phyloP scores from a whole-genome alignment of 805 yeast species.

The Wickerhamomyces alni region DNA sequence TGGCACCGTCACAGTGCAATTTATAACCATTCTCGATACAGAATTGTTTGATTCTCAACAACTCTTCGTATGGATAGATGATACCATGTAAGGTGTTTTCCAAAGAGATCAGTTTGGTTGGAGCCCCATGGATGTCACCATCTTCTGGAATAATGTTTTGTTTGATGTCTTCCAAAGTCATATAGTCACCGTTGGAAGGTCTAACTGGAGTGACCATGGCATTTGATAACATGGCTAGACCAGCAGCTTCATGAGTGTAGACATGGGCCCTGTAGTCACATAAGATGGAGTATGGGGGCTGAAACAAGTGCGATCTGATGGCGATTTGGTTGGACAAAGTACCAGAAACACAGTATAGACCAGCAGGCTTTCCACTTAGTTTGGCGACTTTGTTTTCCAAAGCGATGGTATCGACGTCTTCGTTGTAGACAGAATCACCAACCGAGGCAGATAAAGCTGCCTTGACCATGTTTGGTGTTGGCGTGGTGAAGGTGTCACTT shows the following conservation, averaged over 20 bases:
- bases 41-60: slow-evolving; percentile 48
- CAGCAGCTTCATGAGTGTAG: slow-evolving; percentile 83
- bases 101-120: slow-evolving; percentile 76
- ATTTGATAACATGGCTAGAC: slow-evolving; percentile 81
- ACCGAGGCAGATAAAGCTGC: slow-evolving; percentile 51
- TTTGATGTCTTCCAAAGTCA: slow-evolving; percentile 76
- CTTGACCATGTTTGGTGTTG: slow-evolving; percentile 65
- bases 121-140: slow-evolving; percentile 84
- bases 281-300: slow-evolving; percentile 81
- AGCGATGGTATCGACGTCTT: slow-evolving; percentile 63
- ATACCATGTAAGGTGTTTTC: slow-evolving; percentile 89
- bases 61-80: slow-evolving; percentile 73
- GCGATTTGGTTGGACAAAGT: slow-evolving; percentile 89
- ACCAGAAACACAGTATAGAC: slow-evolving; percentile 80
- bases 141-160: slow-evolving; percentile 60
- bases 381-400: slow-evolving; percentile 61
- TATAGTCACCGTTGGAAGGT: slow-evolving; percentile 69
- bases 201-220: slow-evolving; percentile 85
- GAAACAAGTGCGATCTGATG: slow-evolving; percentile 63
- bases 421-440: slow-evolving; percentile 89
- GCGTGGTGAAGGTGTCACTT: slow-evolving; percentile 89
- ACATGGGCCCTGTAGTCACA: slow-evolving; percentile 88
- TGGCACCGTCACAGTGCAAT: slow-evolving; percentile 92
- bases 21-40: slow-evolving; percentile 51
- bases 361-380: slow-evolving; percentile 76